Evolutionary conservation across 1,284 basidiomycete species (phyloP).

Genomic region (Tilletiopsis washingtonensis): DNA sequence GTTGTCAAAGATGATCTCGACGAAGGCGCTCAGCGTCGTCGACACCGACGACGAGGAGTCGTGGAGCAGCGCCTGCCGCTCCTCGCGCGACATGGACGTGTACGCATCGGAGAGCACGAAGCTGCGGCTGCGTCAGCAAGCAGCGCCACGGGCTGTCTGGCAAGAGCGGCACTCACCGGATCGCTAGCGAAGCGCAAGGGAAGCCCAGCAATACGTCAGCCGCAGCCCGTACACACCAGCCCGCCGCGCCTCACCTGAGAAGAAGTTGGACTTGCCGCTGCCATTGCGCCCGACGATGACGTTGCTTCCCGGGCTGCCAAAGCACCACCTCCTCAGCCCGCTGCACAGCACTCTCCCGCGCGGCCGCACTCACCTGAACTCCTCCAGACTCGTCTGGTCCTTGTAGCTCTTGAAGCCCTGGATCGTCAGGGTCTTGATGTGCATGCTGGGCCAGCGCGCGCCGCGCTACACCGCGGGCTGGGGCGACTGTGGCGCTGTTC

Average conservation of each 20-base stretch:
- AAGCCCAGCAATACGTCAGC: not conserved
- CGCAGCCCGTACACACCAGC: not conserved
- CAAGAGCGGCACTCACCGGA: too few species aligned
- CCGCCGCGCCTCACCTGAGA: slow-evolving; percentile 17
- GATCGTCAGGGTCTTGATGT: slow-evolving; percentile 42
- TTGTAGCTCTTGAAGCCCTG: slow-evolving; percentile 89
- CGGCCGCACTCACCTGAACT: slow-evolving; percentile 49
- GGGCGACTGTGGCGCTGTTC: too few species aligned
- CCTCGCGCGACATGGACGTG: slow-evolving; percentile 86
- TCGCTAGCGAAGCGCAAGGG: not conserved
- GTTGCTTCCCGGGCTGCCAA: slow-evolving; percentile 39
- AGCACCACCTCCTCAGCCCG: not conserved
- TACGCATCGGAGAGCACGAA: slow-evolving; percentile 97
- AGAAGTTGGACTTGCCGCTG: slow-evolving; percentile 49
- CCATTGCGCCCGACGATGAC: slow-evolving; percentile 48
- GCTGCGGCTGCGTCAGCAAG: too few species aligned
- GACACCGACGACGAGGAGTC: slow-evolving; percentile 78
- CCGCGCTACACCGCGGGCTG: too few species aligned
- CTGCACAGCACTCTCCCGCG: not conserved
- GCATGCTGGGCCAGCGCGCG: too few species aligned
- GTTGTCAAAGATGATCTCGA: slow-evolving; percentile 53
- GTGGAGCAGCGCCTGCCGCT: slow-evolving; percentile 82
- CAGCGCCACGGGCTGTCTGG: too few species aligned
- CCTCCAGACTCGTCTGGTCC: slow-evolving; percentile 55
- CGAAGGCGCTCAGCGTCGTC: slow-evolving; percentile 82